A percentile compares a stretch with the other conserved stretches of the same genome.
Evolutionary conservation across 768 basidiomycete genomes (phyloP).

Genomic region (Lentinula boryana): DNA sequence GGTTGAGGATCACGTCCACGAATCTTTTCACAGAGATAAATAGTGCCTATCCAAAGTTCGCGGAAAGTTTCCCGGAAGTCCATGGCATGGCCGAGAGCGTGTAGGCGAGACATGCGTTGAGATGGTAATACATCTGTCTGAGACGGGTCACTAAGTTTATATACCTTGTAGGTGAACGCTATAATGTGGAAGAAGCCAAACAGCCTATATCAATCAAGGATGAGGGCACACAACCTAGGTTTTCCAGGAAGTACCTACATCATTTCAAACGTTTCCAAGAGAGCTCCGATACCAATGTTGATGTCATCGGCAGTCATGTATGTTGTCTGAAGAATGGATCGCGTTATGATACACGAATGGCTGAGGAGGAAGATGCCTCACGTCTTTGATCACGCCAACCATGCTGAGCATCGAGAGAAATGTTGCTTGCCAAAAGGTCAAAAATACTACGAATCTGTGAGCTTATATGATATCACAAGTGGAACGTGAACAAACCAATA

Average conservation of each 20-base stretch:
- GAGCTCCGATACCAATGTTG: conserved; percentile 62
- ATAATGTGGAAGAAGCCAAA: conserved; percentile 68
- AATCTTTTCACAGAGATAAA: conserved; percentile 52
- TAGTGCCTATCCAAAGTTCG: conserved; percentile 51
- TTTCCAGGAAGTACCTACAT: conserved; percentile 34
- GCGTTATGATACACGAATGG: background rate
- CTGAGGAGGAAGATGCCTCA: conserved; percentile 20
- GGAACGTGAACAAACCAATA: conserved; percentile 39
- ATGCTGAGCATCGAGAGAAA: conserved; percentile 50
- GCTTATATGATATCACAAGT: background rate
- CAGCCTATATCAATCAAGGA: conserved; percentile 28
- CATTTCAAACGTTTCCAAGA: conserved; percentile 74
- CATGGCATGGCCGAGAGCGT: conserved; percentile 57
- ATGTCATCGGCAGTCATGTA: conserved; percentile 74
- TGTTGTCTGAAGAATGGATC: conserved; percentile 32
- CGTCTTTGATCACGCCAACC: conserved; percentile 59
- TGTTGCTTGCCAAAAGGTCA: conserved; percentile 75
- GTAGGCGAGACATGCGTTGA: conserved; percentile 44
- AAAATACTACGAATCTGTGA: conserved; percentile 40
- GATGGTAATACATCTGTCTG: conserved; percentile 24
- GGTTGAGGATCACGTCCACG: conserved; percentile 49
- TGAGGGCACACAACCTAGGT: background rate
- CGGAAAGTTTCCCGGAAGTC: conserved; percentile 65
- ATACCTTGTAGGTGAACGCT: conserved; percentile 68
- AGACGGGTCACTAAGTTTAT: conserved; percentile 29